Conservation (phyloP, 352 stramenopile genomes). For the Globisporangium paddicum region DNA sequence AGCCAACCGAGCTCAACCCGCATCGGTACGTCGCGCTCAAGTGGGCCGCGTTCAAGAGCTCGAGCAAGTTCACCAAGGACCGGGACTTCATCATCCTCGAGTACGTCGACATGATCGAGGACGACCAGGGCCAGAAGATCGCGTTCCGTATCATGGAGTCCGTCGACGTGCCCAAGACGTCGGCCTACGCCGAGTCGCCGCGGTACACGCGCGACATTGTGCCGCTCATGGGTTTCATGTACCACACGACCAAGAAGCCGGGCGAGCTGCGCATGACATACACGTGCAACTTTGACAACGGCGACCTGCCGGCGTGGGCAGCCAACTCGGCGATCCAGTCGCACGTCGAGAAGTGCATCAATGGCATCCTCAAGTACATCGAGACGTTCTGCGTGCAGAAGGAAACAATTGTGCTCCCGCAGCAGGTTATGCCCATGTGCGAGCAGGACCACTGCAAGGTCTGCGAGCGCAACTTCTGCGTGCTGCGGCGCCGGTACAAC, state of each 20-base stretch:
- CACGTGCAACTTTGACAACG: slow-evolving; percentile 85
- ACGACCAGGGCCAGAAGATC: slow-evolving; percentile 78
- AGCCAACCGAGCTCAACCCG: slow-evolving; percentile 53
- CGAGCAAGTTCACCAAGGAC: slow-evolving; percentile 70
- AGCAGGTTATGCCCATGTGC: slow-evolving; percentile 71
- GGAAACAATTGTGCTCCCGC: slow-evolving; percentile 68
- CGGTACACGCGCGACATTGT: slow-evolving; percentile 73
- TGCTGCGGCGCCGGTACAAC: slow-evolving; percentile 70
- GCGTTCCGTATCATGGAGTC: slow-evolving; percentile 84
- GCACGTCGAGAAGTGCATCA: slow-evolving; percentile 85
- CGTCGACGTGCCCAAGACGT: slow-evolving; percentile 61
- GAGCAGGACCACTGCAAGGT: slow-evolving; percentile 68
- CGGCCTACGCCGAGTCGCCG: slow-evolving; percentile 45
- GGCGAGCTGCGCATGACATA: slow-evolving; percentile 85
- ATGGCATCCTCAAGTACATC: slow-evolving; percentile 84
- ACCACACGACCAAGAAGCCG: slow-evolving; percentile 74
- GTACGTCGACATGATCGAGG: slow-evolving; percentile 88
- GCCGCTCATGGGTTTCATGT: slow-evolving; percentile 85
- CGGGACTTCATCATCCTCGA: slow-evolving; percentile 81
- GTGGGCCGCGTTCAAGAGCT: slow-evolving; percentile 85
- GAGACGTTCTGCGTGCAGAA: slow-evolving; percentile 65
- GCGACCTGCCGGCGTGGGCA: slow-evolving; percentile 74
- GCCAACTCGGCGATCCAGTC: slow-evolving; percentile 84
- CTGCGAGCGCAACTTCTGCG: slow-evolving; percentile 73
- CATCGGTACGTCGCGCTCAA: slow-evolving; percentile 82